phyloP scores from a whole-genome alignment of 2,329 filamentous ascomycete species.

The Trichoderma sp. region DNA sequence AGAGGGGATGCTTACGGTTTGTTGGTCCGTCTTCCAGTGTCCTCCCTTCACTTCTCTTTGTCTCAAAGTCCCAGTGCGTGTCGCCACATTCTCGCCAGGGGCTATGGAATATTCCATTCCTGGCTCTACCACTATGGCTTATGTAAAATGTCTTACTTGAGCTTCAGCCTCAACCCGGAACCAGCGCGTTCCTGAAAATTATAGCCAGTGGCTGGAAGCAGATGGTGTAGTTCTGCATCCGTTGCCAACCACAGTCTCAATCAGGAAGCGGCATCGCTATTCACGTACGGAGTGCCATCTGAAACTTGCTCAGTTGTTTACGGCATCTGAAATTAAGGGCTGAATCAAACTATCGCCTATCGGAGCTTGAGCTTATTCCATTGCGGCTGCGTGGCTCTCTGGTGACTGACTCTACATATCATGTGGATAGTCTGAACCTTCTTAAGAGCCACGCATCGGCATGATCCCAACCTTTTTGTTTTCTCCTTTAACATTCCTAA shows the following conservation, averaged over 20 bases:
- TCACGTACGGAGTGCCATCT: neutral
- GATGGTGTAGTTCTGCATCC: neutral
- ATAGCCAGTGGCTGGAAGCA: neutral
- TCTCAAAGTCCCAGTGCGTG: neutral
- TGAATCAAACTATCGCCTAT: neutral
- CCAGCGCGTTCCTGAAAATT: neutral
- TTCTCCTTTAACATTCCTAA: neutral
- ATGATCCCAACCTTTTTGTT: neutral
- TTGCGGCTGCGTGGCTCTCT: neutral
- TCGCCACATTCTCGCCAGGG: neutral
- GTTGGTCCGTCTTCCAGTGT: neutral
- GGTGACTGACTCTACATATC: neutral
- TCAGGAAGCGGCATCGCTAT: neutral
- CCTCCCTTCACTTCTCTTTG: neutral
- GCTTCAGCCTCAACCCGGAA: neutral
- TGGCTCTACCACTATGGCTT: neutral
- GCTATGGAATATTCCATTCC: slow-evolving; percentile 9
- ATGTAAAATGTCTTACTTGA: slow-evolving; percentile 4
- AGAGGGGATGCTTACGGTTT: neutral
- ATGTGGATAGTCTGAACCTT: neutral
- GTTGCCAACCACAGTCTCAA: neutral
- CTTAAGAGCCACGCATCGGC: neutral
- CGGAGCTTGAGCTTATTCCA: neutral
- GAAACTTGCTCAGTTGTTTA: neutral
- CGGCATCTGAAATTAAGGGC: neutral